These are phyloP conservation scores for Ehretia macrophylla DNA, from an alignment of 257 asterid genomes.

Conservation along the genomic window DNA sequence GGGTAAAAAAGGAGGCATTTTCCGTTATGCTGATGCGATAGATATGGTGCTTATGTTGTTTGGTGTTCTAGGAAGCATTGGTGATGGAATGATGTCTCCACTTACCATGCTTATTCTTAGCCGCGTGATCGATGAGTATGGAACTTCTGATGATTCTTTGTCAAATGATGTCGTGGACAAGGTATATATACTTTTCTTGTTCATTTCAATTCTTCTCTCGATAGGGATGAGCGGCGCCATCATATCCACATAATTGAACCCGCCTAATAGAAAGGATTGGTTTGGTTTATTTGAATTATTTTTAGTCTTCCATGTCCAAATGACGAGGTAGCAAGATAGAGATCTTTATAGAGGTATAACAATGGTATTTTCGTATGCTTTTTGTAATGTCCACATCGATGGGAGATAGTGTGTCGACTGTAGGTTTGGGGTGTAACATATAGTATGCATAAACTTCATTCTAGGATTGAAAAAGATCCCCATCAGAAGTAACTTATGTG, in stretches of 20 bases:
- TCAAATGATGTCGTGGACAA: slow-evolving; percentile 43
- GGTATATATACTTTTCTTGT: slow-evolving; percentile 30
- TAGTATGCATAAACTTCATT: background rate
- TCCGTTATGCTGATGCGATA: slow-evolving; percentile 57
- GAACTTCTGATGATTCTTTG: slow-evolving; percentile 31
- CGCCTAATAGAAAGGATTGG: too few species aligned
- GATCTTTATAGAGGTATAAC: too few species aligned
- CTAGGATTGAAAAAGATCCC: too few species aligned
- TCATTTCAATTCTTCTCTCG: background rate
- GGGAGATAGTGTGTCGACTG: too few species aligned
- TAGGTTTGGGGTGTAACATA: too few species aligned
- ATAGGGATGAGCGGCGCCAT: background rate
- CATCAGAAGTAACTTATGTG: too few species aligned
- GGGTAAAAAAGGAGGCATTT: slow-evolving; percentile 21
- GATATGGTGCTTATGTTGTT: slow-evolving; percentile 53
- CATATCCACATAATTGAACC: too few species aligned
- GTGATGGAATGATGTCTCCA: slow-evolving; percentile 71
- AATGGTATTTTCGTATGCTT: too few species aligned
- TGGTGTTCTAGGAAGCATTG: slow-evolving; percentile 59
- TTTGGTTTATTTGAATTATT: too few species aligned
- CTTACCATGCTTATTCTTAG: slow-evolving; percentile 50
- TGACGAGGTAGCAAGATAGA: too few species aligned
- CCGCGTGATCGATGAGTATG: slow-evolving; percentile 61
- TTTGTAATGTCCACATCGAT: too few species aligned
- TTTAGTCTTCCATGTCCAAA: too few species aligned